Evolutionary conservation across 768 basidiomycete genomes (phyloP).

Genomic region (Baorangia bicolor): DNA sequence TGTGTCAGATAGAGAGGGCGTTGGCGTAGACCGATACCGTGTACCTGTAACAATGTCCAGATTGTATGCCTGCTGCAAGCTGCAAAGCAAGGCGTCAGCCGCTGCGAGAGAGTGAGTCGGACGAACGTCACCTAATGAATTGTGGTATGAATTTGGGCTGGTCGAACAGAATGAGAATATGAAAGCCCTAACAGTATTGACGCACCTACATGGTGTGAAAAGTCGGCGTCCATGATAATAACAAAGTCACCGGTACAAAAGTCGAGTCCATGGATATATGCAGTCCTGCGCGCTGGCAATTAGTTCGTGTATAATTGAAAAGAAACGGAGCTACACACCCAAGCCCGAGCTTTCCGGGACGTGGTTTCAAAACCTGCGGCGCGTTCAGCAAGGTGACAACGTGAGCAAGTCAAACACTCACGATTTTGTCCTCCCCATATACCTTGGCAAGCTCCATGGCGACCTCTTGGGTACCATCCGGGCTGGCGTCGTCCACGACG

Average conservation of each 20-base stretch:
- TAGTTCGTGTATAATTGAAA: neutral
- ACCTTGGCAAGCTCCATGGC: constrained; percentile 73
- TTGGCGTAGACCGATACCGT: constrained; percentile 68
- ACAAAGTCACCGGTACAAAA: constrained; percentile 91
- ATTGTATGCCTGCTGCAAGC: constrained; percentile 81
- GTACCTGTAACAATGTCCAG: constrained; percentile 94
- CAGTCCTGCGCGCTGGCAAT: constrained; percentile 55
- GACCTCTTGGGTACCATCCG: constrained; percentile 90
- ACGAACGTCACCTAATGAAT: constrained; percentile 65
- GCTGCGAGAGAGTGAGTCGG: neutral
- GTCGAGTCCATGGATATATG: constrained; percentile 89
- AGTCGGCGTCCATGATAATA: constrained; percentile 97
- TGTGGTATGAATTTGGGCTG: constrained; percentile 95
- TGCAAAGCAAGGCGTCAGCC: constrained; percentile 27
- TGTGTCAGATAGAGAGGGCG: too few species aligned
- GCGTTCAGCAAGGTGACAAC: constrained; percentile 1
- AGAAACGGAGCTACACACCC: constrained; percentile 51
- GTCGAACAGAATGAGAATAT: constrained; percentile 2
- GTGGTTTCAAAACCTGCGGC: constrained; percentile 73
- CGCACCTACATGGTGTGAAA: constrained; percentile 85
- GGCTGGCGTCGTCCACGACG: constrained; percentile 89
- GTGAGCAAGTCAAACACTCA: constrained; percentile 34
- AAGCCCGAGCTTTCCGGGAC: constrained; percentile 87
- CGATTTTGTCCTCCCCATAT: constrained; percentile 86
- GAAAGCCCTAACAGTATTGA: neutral